These are phyloP conservation scores for Quercus dentata DNA, from an alignment of 306 rosid genomes.

Conservation along the genomic window DNA sequence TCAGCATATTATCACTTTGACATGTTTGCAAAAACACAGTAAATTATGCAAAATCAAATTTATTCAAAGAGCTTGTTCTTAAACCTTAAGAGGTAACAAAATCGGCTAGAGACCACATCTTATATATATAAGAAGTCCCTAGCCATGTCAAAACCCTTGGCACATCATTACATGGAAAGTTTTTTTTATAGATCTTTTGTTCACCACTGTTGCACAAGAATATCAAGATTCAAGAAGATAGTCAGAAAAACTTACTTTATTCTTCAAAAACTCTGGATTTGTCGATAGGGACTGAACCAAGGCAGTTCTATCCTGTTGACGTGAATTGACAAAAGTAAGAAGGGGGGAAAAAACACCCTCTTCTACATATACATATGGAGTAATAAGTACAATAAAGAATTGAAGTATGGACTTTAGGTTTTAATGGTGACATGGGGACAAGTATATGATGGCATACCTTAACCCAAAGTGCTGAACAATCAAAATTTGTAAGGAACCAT, in stretches of 20 bases:
- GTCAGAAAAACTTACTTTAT: constrained; percentile 50
- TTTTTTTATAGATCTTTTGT: too few species aligned
- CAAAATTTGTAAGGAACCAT: constrained; percentile 92
- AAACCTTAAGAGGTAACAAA: too few species aligned
- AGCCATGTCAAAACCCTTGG: background rate
- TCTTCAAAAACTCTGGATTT: constrained; percentile 82
- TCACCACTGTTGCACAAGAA: background rate
- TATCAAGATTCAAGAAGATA: constrained; percentile 8
- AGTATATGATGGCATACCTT: constrained; percentile 47
- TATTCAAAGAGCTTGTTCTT: background rate
- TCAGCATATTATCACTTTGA: background rate
- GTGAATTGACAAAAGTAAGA: constrained; percentile 4
- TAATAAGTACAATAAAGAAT: background rate
- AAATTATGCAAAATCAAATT: background rate
- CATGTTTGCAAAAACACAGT: background rate
- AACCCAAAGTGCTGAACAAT: constrained; percentile 92
- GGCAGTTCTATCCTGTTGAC: constrained; percentile 75
- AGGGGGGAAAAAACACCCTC: background rate
- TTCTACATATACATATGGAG: background rate
- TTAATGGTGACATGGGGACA: background rate
- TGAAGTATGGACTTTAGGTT: background rate
- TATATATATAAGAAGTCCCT: background rate
- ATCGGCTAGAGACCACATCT: too few species aligned
- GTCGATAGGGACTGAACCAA: constrained; percentile 84
- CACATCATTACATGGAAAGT: background rate